Evolutionary conservation across 2,329 filamentous ascomycete genomes (phyloP).

Genomic region (Pseudogymnoascus sp.): DNA sequence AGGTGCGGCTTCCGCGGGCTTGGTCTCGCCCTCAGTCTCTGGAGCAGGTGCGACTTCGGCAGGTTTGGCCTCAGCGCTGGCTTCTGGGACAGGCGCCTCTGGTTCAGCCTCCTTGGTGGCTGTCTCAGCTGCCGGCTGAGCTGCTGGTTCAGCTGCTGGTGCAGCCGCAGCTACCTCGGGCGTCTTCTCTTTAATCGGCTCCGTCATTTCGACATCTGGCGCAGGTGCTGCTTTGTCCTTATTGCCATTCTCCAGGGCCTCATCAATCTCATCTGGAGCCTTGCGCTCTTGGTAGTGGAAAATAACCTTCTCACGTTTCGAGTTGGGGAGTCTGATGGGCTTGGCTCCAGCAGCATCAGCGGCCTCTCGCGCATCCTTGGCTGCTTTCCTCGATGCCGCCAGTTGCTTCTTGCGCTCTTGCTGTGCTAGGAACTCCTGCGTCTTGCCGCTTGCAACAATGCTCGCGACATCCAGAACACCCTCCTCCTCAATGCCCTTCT

Average conservation of each 20-base stretch:
- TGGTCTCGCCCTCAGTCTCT: conserved; percentile 11
- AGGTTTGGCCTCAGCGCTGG: conserved; percentile 9
- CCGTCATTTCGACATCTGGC: conserved; percentile 18
- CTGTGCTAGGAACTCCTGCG: conserved; percentile 72
- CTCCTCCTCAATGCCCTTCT: conserved; percentile 47
- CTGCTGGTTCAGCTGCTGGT: not conserved
- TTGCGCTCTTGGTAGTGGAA: conserved; percentile 70
- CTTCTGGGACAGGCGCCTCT: conserved; percentile 8
- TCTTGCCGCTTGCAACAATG: conserved; percentile 74
- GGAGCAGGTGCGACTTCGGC: conserved; percentile 13
- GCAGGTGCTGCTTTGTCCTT: conserved; percentile 19
- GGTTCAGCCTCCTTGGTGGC: conserved; percentile 15
- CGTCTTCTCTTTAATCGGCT: conserved; percentile 23
- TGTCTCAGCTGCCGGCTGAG: conserved; percentile 15
- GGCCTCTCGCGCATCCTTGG: conserved; percentile 47
- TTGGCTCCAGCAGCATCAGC: conserved; percentile 45
- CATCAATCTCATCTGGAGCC: conserved; percentile 38
- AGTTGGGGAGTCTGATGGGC: conserved; percentile 58
- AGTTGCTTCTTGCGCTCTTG: conserved; percentile 76
- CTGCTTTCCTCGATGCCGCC: conserved; percentile 50
- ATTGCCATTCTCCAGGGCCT: conserved; percentile 37
- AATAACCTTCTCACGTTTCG: conserved; percentile 57
- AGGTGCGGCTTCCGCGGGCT: conserved; percentile 12
- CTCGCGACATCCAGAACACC: conserved; percentile 77
- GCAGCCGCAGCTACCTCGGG: conserved; percentile 13